phyloP scores from a whole-genome alignment of 768 basidiomycete genomes.

The Termitomyces heimii region DNA sequence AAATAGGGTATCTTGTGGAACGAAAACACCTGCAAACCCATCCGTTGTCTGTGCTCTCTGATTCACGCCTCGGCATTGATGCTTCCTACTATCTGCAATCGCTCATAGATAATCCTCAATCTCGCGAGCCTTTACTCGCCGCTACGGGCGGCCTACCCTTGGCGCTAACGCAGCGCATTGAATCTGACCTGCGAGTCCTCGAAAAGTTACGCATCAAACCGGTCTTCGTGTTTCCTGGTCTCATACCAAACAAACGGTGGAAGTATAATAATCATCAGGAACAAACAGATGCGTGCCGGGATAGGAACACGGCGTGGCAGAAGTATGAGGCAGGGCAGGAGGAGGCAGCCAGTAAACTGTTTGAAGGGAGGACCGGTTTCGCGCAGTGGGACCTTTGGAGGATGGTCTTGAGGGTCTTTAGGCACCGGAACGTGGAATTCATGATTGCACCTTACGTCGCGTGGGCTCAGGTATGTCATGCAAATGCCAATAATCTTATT shows the following conservation, averaged over 20 bases:
- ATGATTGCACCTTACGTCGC: slow-evolving; percentile 93
- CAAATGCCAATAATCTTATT: neutral
- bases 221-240: slow-evolving; percentile 95
- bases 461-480: slow-evolving; percentile 80
- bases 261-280: slow-evolving; percentile 56
- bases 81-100: slow-evolving; percentile 83
- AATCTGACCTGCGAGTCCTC: slow-evolving; percentile 84
- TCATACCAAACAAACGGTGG: slow-evolving; percentile 70
- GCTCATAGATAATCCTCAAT: slow-evolving; percentile 67
- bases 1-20: slow-evolving; percentile 74
- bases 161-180: slow-evolving; percentile 81
- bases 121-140: slow-evolving; percentile 87
- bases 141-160: slow-evolving; percentile 95
- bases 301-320: slow-evolving; percentile 82
- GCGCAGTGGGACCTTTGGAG: slow-evolving; percentile 93
- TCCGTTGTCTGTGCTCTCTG: slow-evolving; percentile 74
- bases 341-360: slow-evolving; percentile 80
- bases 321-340: slow-evolving; percentile 92
- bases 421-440: slow-evolving; percentile 93
- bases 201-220: slow-evolving; percentile 94
- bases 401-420: slow-evolving; percentile 86
- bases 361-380: slow-evolving; percentile 68
- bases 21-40: slow-evolving; percentile 84
- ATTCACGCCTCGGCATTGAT: slow-evolving; percentile 96
- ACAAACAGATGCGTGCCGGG: slow-evolving; percentile 64